Evolutionary conservation across 1,139 yeast genomes (phyloP), one percentile per base, ranked within the genome.

Genomic region (Yamadazyma taylorii): DNA sequence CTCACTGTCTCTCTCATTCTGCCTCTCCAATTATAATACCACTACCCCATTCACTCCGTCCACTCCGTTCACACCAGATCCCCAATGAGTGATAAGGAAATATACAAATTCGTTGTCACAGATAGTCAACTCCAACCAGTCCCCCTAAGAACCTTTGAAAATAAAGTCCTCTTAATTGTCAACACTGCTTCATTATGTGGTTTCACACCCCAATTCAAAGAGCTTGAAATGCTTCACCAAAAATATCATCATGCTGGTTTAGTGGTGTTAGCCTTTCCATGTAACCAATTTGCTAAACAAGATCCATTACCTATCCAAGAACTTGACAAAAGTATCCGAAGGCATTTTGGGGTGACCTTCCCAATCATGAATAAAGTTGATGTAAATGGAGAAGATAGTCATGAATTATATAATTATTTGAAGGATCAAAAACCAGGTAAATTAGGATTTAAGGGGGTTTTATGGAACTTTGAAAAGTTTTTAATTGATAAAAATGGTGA

Each of bases 391-490:
- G 30, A 28, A 9, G 38, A 33, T 2, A 58, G 60, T 25, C 45
- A 53, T 26, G 60, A 61, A 5, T 47, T 71, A n/a, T 71, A 58
- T 41, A 40, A 46, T 3, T 66, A 45, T 41, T 52, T 71, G 37
- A 71, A 70, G 42, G 35, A 27, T 5, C 29, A 53, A 30, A 43
- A 50, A 30, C 41, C 49, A 5, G 95, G 94, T 15, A 50, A 76
- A 11, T 61, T 89, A 33, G 96, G 96, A 12, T 81, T 88, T 60
- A 73, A 71, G 43, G 92, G 95, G 22, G 76, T 90, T 51, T 81
- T 86, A 60, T 92, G 97, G 98, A 92, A 92, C 68, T 92, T 90
- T 58, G 97, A 90, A 61, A 92, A 92, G 69, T 92, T 92, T 66
- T 53, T 92, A 36, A 60, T 92, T 38, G 81, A 82, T 58, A 73